Conservation (phyloP, 306 rosid species). For the Acacia crassicarpa region DNA sequence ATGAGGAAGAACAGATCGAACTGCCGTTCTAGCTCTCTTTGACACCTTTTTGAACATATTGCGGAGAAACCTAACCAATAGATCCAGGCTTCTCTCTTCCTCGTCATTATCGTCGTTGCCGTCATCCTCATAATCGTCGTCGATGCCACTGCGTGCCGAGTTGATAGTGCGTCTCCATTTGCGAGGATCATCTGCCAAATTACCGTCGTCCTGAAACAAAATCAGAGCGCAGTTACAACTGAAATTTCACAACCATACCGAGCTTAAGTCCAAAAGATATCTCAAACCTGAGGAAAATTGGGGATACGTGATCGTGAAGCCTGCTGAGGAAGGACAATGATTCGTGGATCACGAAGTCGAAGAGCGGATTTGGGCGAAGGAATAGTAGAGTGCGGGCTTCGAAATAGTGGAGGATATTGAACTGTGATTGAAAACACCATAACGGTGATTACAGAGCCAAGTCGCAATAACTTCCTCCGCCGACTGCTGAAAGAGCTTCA, state of each 20-base stretch:
- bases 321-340: slow-evolving; percentile 27
- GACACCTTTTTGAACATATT: slow-evolving; percentile 70
- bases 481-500: background rate
- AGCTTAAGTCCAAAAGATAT: background rate
- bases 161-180: slow-evolving; percentile 52
- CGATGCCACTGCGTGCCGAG: slow-evolving; percentile 22
- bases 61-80: slow-evolving; percentile 62
- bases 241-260: background rate
- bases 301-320: slow-evolving; percentile 49
- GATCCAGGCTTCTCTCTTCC: slow-evolving; percentile 76
- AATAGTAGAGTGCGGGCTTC: background rate
- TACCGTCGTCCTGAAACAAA: slow-evolving; percentile 48
- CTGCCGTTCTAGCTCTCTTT: slow-evolving; percentile 62
- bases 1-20: slow-evolving; percentile 71
- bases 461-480: background rate
- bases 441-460: slow-evolving; percentile 2
- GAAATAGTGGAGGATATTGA: slow-evolving; percentile 1
- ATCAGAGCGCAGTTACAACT: background rate
- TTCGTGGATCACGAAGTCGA: background rate
- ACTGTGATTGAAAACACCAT: slow-evolving; percentile 45
- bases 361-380: slow-evolving; percentile 10
- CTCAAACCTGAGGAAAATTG: slow-evolving; percentile 49
- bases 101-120: slow-evolving; percentile 48
- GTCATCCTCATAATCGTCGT: slow-evolving; percentile 46
- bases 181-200: slow-evolving; percentile 48